Percentiles rank a stretch among this genome's conserved stretches.
phyloP scores from a whole-genome alignment of 2,329 filamentous ascomycete species.

The Boeremia lycopersici region DNA sequence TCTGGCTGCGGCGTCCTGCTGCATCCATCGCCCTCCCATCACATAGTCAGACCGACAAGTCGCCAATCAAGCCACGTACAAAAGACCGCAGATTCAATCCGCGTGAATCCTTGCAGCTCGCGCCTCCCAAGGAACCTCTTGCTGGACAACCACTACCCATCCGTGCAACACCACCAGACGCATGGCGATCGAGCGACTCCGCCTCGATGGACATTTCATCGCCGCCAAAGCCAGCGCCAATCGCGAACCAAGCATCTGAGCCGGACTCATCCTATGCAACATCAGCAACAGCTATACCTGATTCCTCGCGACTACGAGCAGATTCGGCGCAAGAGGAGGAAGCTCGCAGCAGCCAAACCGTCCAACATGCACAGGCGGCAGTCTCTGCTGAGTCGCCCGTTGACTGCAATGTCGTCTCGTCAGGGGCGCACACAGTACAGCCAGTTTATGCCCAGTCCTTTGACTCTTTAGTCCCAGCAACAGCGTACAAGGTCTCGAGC shows the following conservation, averaged over 20 bases:
- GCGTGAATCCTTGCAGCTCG: constrained; percentile 20
- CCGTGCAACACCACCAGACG: constrained; percentile 7
- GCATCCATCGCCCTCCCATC: constrained; percentile 6
- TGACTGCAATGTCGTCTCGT: neutral
- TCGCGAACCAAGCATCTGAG: neutral
- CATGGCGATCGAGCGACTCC: constrained; percentile 29
- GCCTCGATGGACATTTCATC: constrained; percentile 35
- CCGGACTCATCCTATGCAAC: neutral
- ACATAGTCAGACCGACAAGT: constrained; percentile 21
- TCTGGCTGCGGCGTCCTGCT: constrained; percentile 33
- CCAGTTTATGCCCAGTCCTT: constrained; percentile 2
- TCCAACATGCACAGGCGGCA: constrained; percentile 2
- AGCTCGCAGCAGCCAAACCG: constrained; percentile 12
- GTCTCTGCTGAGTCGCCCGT: neutral
- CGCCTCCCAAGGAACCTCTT: constrained; percentile 22
- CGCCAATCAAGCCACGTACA: constrained; percentile 26
- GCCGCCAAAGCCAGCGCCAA: neutral
- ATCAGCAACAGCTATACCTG: neutral
- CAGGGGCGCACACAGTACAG: neutral
- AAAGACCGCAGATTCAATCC: constrained; percentile 8
- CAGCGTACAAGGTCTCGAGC: constrained; percentile 8
- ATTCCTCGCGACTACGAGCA: constrained; percentile 13
- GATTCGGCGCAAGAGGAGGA: constrained; percentile 17
- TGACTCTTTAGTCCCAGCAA: constrained; percentile 14
- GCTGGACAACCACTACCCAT: constrained; percentile 1